Evolutionary conservation across 805 yeast species (phyloP).

Genomic region (Ogataea nitratoaversa): DNA sequence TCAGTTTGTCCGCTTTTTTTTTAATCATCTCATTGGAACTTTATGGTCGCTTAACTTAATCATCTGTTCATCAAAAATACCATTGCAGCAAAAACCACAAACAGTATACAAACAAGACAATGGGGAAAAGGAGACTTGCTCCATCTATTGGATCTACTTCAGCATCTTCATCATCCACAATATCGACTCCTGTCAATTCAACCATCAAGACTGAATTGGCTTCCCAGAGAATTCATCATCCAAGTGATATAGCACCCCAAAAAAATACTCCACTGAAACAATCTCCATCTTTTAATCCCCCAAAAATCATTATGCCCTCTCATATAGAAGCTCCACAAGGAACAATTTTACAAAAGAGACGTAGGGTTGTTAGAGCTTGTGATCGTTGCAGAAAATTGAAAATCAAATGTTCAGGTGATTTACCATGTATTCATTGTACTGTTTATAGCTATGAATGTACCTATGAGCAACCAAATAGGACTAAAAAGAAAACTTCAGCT

Average conservation of each 20-base stretch:
- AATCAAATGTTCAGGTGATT: slow-evolving; percentile 48
- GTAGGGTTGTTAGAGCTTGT: slow-evolving; percentile 47
- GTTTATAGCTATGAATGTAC: slow-evolving; percentile 84
- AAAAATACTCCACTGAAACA: slow-evolving; percentile 8
- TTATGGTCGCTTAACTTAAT: too few relatives aligned
- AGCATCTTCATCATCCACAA: not conserved
- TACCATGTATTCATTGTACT: slow-evolving; percentile 61
- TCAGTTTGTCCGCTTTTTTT: too few relatives aligned
- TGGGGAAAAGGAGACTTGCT: not conserved
- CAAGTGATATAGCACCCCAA: not conserved
- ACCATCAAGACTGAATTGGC: not conserved
- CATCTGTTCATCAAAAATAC: too few relatives aligned
- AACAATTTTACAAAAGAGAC: slow-evolving; percentile 24
- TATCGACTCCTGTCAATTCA: not conserved
- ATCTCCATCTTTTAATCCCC: slow-evolving; percentile 14
- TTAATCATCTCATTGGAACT: too few relatives aligned
- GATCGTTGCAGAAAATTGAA: slow-evolving; percentile 48
- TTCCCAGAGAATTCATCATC: not conserved
- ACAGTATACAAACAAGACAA: too few relatives aligned
- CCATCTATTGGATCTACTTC: not conserved
- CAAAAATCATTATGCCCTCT: slow-evolving; percentile 27
- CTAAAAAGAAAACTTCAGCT: slow-evolving; percentile 33
- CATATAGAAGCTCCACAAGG: slow-evolving; percentile 13
- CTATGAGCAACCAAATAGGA: slow-evolving; percentile 62
- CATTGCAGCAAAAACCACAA: too few relatives aligned